Evolutionary conservation across 768 basidiomycete species (phyloP), one percentile per base, ranked within the genome.

Genomic region (Boletellus ananiceps): DNA sequence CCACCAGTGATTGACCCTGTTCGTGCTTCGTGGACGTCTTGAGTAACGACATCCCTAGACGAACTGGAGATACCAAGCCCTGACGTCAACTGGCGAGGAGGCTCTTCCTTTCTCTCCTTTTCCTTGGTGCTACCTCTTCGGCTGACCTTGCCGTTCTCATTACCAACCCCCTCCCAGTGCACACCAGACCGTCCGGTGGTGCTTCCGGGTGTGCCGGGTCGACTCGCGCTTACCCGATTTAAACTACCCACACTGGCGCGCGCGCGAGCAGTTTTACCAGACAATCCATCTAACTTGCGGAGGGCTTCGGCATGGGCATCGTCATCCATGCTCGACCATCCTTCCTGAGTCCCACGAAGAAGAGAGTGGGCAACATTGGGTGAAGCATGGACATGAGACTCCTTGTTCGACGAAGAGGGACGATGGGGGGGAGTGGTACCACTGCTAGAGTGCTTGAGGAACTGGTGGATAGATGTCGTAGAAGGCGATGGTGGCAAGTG

Each of bases 401-500:
- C 67, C 44, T 76, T 78, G 21, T 76, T 70, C 34, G 75, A 65
- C 18, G 72, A 57, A 58, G 55, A 55, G 12, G 68, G 64, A 13
- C 54, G 66, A 40, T 66, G 64, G 1, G 69, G 68, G 1, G 74
- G 64, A 14, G 69, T 58, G 21, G 71, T 65, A 8, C 70, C 68
- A 33, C 65, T 72, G 37, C 73, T 67, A 4, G 78, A 69, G 49
- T 84, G 80, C 47, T 81, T 78, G 51, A 92, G 70, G 59, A 93
- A 83, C 56, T 90, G 87, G 51, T 90, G 86, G 49, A 93, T 92
- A 5, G 88, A 88, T 5, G 88, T 83, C n/a, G 89, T 83, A 2
- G 92, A 91, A 16, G 92, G 92, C 13, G 92, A 93, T 13, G 93
- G 89, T 12, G 92, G 92, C 4, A 95, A 75, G 62, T 90, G 89